A percentile compares a stretch with the other conserved stretches of the same genome.
These are phyloP conservation scores for Aureobasidium musti DNA, from an alignment of 2,329 filamentous ascomycete genomes.

Conservation along the genomic window DNA sequence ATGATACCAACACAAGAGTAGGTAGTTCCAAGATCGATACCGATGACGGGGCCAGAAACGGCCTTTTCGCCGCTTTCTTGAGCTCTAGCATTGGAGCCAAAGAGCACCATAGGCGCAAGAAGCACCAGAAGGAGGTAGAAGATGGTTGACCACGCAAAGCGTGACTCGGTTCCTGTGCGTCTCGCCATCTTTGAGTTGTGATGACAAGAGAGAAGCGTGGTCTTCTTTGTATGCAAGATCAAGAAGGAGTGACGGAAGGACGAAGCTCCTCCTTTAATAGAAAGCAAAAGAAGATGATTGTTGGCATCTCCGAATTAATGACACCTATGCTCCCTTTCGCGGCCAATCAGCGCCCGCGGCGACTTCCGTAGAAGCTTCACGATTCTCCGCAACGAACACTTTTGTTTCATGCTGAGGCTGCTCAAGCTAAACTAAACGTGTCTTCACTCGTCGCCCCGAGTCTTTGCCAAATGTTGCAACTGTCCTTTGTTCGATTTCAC, in stretches of 20 bases:
- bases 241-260: conserved; percentile 1
- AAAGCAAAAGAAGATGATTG: conserved; percentile 7
- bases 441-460: not conserved
- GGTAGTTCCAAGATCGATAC: conserved; percentile 94
- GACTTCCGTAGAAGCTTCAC: conserved; percentile 12
- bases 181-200: conserved; percentile 31
- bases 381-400: conserved; percentile 1
- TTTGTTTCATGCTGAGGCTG: conserved; percentile 16
- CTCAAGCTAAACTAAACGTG: conserved; percentile 14
- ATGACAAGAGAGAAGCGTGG: conserved; percentile 17
- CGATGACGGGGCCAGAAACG: conserved; percentile 75
- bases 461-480: not conserved
- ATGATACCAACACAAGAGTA: conserved; percentile 89
- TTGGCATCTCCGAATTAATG: not conserved
- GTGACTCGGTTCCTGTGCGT: conserved; percentile 32
- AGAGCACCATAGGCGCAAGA: conserved; percentile 78
- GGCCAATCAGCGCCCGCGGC: no score
- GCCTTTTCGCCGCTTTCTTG: conserved; percentile 71
- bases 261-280: conserved; percentile 26
- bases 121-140: conserved; percentile 92
- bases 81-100: conserved; percentile 67
- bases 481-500: not conserved
- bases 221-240: conserved; percentile 15
- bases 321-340: not conserved
- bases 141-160: conserved; percentile 70